Percentiles rank a stretch among this genome's conserved stretches.
phyloP scores from a whole-genome alignment of 768 basidiomycete genomes.

The Suillus discolor region DNA sequence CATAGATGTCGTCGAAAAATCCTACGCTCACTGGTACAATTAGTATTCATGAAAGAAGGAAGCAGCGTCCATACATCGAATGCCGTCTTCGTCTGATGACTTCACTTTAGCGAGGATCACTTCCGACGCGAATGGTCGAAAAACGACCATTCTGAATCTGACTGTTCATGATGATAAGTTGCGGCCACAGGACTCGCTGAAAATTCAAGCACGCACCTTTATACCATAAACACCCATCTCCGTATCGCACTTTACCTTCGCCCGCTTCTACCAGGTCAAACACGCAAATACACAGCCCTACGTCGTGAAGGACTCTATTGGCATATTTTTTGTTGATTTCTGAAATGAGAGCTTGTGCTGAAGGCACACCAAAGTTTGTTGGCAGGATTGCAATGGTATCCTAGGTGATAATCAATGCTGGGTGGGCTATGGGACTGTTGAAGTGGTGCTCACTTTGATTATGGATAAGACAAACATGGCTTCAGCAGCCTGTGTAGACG shows the following conservation, averaged over 20 bases:
- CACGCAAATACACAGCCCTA: conserved; percentile 88
- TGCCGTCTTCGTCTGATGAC: conserved; percentile 81
- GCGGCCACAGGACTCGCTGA: not conserved
- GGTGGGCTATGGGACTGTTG: not conserved
- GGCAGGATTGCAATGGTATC: conserved; percentile 93
- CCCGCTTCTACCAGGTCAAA: conserved; percentile 87
- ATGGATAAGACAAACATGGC: conserved; percentile 51
- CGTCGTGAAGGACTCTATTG: conserved; percentile 86
- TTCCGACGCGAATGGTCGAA: conserved; percentile 89
- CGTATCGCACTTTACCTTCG: conserved; percentile 92
- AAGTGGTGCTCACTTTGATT: conserved; percentile 35
- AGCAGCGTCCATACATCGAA: conserved; percentile 62
- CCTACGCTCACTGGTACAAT: conserved; percentile 68
- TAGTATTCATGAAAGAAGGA: conserved; percentile 1
- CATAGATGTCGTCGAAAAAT: conserved; percentile 94
- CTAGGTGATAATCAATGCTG: conserved; percentile 39
- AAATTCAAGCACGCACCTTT: conserved; percentile 58
- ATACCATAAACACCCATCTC: conserved; percentile 95
- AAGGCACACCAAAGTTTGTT: conserved; percentile 76
- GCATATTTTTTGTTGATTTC: conserved; percentile 97
- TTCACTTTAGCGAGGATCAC: conserved; percentile 89
- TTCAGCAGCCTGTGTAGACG: not conserved
- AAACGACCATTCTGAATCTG: conserved; percentile 87
- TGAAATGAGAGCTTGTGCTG: conserved; percentile 77
- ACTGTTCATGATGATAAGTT: conserved; percentile 45